Evolutionary conservation across 176 grass and related monocot genomes (phyloP), one percentile per base, ranked within the genome.

Genomic region (Saccharum officinarum): DNA sequence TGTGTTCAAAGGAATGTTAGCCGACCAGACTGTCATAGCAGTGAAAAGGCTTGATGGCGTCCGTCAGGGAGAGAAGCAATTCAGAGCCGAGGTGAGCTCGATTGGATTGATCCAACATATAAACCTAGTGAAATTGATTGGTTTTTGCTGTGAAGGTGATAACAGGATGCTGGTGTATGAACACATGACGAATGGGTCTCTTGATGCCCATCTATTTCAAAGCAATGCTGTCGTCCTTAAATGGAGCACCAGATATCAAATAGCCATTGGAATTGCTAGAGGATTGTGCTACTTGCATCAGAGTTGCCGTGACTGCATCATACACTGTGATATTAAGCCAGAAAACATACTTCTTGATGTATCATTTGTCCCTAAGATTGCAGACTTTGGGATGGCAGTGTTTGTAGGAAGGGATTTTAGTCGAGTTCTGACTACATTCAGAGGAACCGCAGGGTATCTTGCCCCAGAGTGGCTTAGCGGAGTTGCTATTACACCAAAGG

Each of bases 381-480:
- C 90, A 0, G 90, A 92, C 34, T 92, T 92, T 22, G 90, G 90
- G 16, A 79, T 92, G 69, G 86, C 86, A 39, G 85, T 71, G 60
- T 46, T 92, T 28, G 26, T 92, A 7, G 70, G 82, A 3, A 47
- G 90, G 17, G 77, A 92, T 54, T 92, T 88, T 37, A 92, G 90
- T 70, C 20, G 81, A 41, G 65, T 84, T 38, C 30, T 92, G 22
- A 88, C 90, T 18, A 75, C 90, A 23, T 73, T 88, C 11, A 72
- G 90, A 78, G 90, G 90, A 36, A 91, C 85, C 0, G 76, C 22
- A 28, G 90, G 90, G 1, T 92, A 92, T 86, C 81, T 92, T 20
- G 90, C 63, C 2, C 90, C 82, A 0, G 90, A 92, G 71, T 92
- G 90, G 90, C 81, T 92, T 54, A 82, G 64, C 0, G 81, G 86